phyloP scores from a whole-genome alignment of 2,329 filamentous ascomycete genomes.

The Tympanopsis confertula region DNA sequence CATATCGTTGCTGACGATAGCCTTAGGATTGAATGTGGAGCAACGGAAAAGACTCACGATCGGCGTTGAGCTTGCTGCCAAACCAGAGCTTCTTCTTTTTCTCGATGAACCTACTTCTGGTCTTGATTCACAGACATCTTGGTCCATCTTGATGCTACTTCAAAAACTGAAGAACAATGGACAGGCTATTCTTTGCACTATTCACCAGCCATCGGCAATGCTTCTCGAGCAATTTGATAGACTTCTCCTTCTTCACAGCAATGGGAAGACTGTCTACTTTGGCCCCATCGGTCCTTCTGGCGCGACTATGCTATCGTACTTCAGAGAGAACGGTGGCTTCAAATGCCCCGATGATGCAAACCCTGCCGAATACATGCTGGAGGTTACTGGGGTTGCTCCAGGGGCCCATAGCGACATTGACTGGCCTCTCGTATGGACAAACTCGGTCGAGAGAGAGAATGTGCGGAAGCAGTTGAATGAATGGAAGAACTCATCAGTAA shows the following conservation, averaged over 20 bases:
- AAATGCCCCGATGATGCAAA: constrained; percentile 59
- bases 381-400: constrained; percentile 50
- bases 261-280: constrained; percentile 72
- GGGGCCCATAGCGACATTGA: constrained; percentile 51
- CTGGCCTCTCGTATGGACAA: constrained; percentile 53
- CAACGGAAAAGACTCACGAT: constrained; percentile 11
- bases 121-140: constrained; percentile 85
- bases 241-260: constrained; percentile 67
- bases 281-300: constrained; percentile 67
- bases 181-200: constrained; percentile 90
- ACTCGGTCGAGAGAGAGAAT: constrained; percentile 32
- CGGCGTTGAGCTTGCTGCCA: constrained; percentile 8
- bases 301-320: constrained; percentile 58
- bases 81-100: constrained; percentile 65
- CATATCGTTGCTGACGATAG: background rate
- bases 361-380: constrained; percentile 72
- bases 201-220: constrained; percentile 93
- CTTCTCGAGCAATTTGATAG: constrained; percentile 85
- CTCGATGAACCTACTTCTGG: constrained; percentile 92
- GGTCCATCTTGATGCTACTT: constrained; percentile 79
- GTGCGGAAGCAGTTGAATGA: constrained; percentile 30
- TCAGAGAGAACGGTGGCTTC: constrained; percentile 59
- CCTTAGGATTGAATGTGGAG: constrained; percentile 37
- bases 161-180: constrained; percentile 83
- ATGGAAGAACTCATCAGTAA: constrained; percentile 2